phyloP scores from a whole-genome alignment of 73 alveolate genomes.

The Paramecium primaurelia region DNA sequence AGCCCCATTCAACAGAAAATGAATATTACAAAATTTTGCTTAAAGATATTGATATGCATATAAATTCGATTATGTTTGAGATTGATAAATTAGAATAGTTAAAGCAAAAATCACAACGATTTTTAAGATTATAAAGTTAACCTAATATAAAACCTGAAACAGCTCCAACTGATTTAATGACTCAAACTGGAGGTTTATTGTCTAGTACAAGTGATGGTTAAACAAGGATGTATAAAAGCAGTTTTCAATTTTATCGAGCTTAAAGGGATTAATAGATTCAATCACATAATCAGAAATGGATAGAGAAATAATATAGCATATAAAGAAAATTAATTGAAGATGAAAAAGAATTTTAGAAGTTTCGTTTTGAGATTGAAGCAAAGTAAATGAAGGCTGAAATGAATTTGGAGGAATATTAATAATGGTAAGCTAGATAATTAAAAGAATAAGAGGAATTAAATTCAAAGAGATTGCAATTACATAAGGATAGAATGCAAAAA shows the following conservation, averaged over 20 bases:
- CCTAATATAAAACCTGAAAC: conserved; percentile 23
- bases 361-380: neutral
- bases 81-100: conserved; percentile 18
- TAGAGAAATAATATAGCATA: neutral
- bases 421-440: conserved; percentile 6
- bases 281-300: conserved; percentile 19
- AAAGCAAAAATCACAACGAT: neutral
- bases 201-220: conserved; percentile 20
- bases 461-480: neutral
- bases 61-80: conserved; percentile 23
- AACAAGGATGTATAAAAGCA: neutral
- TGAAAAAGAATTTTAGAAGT: neutral
- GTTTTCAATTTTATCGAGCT: conserved; percentile 29
- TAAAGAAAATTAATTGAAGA: neutral
- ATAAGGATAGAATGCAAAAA: neutral
- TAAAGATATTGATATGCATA: conserved; percentile 49
- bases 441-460: neutral
- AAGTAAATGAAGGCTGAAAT: conserved; percentile 6
- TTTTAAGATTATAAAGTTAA: neutral
- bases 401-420: conserved; percentile 20
- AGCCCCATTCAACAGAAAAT: neutral
- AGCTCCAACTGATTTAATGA: conserved; percentile 33
- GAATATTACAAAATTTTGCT: neutral
- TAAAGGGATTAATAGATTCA: conserved; percentile 20
- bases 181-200: neutral